These are phyloP conservation scores for Tuber brumale DNA, from an alignment of 495 filamentous ascomycete species.

Conservation along the genomic window DNA sequence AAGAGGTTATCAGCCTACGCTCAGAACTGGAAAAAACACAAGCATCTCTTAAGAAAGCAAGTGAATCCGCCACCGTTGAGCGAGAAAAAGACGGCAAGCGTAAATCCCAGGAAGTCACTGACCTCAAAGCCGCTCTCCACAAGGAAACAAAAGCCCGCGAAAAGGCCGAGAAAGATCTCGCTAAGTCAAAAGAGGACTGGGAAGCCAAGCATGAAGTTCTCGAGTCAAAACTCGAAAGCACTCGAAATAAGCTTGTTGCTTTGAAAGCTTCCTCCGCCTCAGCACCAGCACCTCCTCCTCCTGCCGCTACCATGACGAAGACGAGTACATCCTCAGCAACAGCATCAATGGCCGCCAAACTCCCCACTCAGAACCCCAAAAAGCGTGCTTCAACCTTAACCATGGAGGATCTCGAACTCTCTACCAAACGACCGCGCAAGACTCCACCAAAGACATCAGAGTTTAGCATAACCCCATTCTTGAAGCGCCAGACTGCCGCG, in stretches of 20 bases:
- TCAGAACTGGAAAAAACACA: slow-evolving; percentile 38
- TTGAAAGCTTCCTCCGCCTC: neutral
- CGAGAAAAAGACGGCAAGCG: slow-evolving; percentile 44
- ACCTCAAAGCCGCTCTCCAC: slow-evolving; percentile 72
- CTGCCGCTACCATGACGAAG: neutral
- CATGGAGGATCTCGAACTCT: slow-evolving; percentile 32
- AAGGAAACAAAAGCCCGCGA: slow-evolving; percentile 75
- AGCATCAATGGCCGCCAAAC: slow-evolving; percentile 5
- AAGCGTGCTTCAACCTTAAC: slow-evolving; percentile 27
- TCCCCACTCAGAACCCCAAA: slow-evolving; percentile 7
- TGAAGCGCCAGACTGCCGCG: slow-evolving; percentile 28
- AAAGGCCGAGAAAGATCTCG: slow-evolving; percentile 57
- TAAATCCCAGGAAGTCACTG: slow-evolving; percentile 67
- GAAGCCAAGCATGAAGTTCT: slow-evolving; percentile 80
- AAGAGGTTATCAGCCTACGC: slow-evolving; percentile 9
- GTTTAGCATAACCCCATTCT: slow-evolving; percentile 39
- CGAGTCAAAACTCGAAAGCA: slow-evolving; percentile 52
- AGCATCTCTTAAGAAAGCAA: slow-evolving; percentile 38
- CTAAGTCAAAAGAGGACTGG: slow-evolving; percentile 51
- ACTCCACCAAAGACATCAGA: slow-evolving; percentile 26
- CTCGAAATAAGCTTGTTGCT: slow-evolving; percentile 43
- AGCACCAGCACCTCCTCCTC: neutral
- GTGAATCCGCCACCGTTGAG: slow-evolving; percentile 45
- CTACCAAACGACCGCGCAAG: slow-evolving; percentile 27
- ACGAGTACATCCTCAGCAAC: neutral